These are phyloP conservation scores for Talaromyces adpressus DNA, from an alignment of 495 filamentous ascomycete genomes.

Conservation along the genomic window DNA sequence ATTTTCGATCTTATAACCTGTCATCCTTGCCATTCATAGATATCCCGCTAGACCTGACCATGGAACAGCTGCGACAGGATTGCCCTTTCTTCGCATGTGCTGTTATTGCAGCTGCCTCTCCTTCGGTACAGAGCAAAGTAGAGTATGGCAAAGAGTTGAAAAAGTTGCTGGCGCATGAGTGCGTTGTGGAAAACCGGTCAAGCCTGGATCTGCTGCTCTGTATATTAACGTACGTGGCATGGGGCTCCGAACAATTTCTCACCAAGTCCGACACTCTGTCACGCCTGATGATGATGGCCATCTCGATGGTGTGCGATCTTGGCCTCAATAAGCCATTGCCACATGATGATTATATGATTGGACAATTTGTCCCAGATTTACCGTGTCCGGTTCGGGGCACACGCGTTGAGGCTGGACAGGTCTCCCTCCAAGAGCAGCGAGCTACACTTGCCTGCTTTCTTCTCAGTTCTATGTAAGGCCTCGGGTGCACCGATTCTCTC, in stretches of 20 bases:
- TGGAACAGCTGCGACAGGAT: constrained; percentile 22
- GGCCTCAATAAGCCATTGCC: constrained; percentile 37
- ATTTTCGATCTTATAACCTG: constrained; percentile 30
- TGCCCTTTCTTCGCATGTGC: constrained; percentile 41
- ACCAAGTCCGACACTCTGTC: constrained; percentile 17
- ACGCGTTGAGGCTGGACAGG: constrained; percentile 4
- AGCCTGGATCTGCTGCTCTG: constrained; percentile 43
- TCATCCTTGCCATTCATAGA: constrained; percentile 30
- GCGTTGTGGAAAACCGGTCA: constrained; percentile 35
- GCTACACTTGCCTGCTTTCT: constrained; percentile 41
- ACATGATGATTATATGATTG: constrained; percentile 18
- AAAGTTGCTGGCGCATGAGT: constrained; percentile 29
- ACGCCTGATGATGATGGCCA: constrained; percentile 38
- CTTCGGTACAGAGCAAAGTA: constrained; percentile 23
- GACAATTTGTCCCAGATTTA: neutral
- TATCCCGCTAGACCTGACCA: constrained; percentile 20
- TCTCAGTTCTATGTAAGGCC: constrained; percentile 15
- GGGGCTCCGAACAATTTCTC: constrained; percentile 21
- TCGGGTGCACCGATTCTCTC: neutral
- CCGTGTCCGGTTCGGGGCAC: too few species aligned
- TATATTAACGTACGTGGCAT: constrained; percentile 31
- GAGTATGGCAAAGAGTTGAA: constrained; percentile 23
- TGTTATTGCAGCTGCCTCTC: constrained; percentile 29
- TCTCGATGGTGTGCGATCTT: constrained; percentile 41
- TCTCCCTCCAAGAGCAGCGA: constrained; percentile 34